Percentiles rank a stretch among this genome's conserved stretches.
These are phyloP conservation scores for Ceratocystis lukuohia DNA, from an alignment of 2,329 filamentous ascomycete species.

Conservation along the genomic window DNA sequence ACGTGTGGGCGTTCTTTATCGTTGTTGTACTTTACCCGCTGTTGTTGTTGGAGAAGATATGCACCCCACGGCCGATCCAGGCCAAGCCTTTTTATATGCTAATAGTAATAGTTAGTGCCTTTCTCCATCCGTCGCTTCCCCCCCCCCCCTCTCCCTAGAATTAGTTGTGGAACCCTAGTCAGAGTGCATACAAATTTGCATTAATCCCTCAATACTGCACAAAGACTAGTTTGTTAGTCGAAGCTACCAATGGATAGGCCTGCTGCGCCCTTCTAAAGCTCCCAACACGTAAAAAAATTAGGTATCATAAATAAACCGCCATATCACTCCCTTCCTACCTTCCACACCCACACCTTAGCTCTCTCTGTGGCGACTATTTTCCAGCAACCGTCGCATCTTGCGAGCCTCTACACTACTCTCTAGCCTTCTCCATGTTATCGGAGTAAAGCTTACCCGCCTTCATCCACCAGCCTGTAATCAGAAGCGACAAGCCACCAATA, in stretches of 20 bases:
- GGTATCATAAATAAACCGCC: neutral
- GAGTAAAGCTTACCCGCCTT: constrained; percentile 30
- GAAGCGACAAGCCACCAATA: constrained; percentile 29
- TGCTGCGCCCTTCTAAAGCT: neutral
- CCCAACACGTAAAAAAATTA: neutral
- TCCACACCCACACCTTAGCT: neutral
- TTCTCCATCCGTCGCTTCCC: too few species aligned
- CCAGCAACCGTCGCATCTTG: neutral
- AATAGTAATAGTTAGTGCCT: neutral
- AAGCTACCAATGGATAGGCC: neutral
- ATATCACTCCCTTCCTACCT: neutral
- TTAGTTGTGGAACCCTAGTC: neutral
- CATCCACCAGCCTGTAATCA: constrained; percentile 33
- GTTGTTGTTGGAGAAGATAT: neutral
- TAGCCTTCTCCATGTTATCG: constrained; percentile 28
- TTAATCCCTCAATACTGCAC: neutral
- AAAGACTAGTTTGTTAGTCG: neutral
- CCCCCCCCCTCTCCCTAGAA: too few species aligned
- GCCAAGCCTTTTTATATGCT: neutral
- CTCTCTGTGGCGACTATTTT: neutral
- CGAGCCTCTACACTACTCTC: constrained; percentile 22
- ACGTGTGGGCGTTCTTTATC: neutral
- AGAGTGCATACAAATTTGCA: neutral
- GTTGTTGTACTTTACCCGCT: too few species aligned
- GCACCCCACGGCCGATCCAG: neutral